Conservation (phyloP, 2,329 filamentous ascomycete species). For the Chalaropsis thielavioides region DNA sequence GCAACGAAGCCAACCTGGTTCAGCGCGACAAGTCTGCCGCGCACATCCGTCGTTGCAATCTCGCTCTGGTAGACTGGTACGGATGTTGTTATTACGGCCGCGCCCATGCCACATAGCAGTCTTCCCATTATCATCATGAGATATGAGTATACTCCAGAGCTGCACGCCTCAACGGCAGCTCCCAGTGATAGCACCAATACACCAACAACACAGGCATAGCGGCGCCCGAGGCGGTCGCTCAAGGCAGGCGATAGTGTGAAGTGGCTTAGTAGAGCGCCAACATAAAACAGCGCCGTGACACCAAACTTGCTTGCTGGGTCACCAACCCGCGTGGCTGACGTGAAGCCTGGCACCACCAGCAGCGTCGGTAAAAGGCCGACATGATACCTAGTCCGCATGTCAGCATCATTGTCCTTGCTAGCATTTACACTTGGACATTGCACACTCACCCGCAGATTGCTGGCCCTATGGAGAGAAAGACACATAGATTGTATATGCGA, state of each 20-base stretch:
- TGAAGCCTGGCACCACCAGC: slow-evolving; percentile 39
- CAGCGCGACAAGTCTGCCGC: slow-evolving; percentile 42
- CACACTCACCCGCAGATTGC: slow-evolving; percentile 36
- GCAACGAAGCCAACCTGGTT: slow-evolving; percentile 45
- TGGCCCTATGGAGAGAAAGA: slow-evolving; percentile 36
- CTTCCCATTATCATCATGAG: slow-evolving; percentile 37
- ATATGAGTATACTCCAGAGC: slow-evolving; percentile 29
- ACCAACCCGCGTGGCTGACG: slow-evolving; percentile 24
- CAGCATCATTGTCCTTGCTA: background rate
- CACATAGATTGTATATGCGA: slow-evolving; percentile 29
- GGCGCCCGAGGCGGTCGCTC: slow-evolving; percentile 37
- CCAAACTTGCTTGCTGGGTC: slow-evolving; percentile 25
- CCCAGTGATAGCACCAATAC: slow-evolving; percentile 35
- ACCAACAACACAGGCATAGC: slow-evolving; percentile 36
- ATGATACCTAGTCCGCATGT: slow-evolving; percentile 31
- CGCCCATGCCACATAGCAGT: slow-evolving; percentile 38
- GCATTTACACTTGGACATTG: background rate
- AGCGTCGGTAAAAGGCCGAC: slow-evolving; percentile 43
- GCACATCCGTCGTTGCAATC: slow-evolving; percentile 16
- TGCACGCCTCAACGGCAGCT: slow-evolving; percentile 33
- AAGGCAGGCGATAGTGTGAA: slow-evolving; percentile 38
- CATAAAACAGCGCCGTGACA: slow-evolving; percentile 32
- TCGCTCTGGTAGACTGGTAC: slow-evolving; percentile 45
- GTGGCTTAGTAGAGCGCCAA: slow-evolving; percentile 42
- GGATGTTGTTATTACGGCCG: slow-evolving; percentile 40